These are phyloP conservation scores for Rubia occidens DNA, from an alignment of 305 asterid species.

Conservation along the genomic window DNA sequence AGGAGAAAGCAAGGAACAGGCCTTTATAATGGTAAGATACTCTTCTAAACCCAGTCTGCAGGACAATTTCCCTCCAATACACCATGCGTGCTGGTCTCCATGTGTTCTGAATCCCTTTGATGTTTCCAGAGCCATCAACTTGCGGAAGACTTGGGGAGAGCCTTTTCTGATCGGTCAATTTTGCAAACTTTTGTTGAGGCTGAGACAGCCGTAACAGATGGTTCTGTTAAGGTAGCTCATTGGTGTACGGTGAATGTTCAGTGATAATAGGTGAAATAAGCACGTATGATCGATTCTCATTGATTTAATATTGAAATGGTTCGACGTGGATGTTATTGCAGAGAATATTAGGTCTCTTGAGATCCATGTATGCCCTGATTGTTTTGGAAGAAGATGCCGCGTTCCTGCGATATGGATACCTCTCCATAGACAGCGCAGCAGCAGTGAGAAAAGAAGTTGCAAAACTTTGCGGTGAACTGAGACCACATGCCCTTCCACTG, in stretches of 20 bases:
- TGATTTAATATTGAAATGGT: not conserved
- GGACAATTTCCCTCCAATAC: not conserved
- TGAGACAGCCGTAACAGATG: constrained; percentile 46
- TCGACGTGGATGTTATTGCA: constrained; percentile 26
- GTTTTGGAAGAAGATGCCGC: constrained; percentile 79
- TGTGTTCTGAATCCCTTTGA: constrained; percentile 1
- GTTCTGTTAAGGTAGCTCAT: constrained; percentile 49
- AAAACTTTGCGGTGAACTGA: constrained; percentile 60
- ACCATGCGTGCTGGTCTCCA: not conserved
- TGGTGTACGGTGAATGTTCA: too few relatives aligned
- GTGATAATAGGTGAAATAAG: too few relatives aligned
- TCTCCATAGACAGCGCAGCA: constrained; percentile 54
- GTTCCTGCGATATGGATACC: constrained; percentile 77
- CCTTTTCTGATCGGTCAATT: constrained; percentile 71
- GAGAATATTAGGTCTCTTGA: constrained; percentile 53
- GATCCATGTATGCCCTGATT: constrained; percentile 54
- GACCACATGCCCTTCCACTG: constrained; percentile 78
- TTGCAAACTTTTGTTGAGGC: constrained; percentile 56
- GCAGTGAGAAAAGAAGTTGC: constrained; percentile 64
- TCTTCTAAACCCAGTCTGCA: constrained; percentile 1
- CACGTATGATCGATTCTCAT: not conserved
- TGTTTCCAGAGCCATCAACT: constrained; percentile 66
- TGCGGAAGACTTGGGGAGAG: constrained; percentile 93
- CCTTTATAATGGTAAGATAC: constrained; percentile 46
- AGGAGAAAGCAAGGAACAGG: constrained; percentile 75